These are phyloP conservation scores for California macrophylla DNA, from an alignment of 441 rosid genomes.

Conservation along the genomic window DNA sequence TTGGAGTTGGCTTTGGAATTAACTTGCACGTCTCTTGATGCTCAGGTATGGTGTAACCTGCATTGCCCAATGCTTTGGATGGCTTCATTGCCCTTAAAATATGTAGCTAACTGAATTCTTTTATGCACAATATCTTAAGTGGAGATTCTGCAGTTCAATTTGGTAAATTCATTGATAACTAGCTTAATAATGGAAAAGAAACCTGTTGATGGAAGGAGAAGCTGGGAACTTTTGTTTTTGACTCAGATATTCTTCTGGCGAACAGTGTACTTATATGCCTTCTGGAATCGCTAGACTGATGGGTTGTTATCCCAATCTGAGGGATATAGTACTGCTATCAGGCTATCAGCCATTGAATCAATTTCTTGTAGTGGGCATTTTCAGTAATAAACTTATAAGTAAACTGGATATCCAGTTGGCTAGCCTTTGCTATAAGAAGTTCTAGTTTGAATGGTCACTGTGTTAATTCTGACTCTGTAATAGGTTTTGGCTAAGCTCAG, in stretches of 20 bases:
- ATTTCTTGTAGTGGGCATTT: too few species aligned
- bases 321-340: too few species aligned
- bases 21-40: slow-evolving; percentile 78
- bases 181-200: slow-evolving; percentile 3
- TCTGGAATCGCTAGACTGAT: not conserved
- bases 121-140: not conserved
- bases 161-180: not conserved
- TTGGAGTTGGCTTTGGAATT: slow-evolving; percentile 87
- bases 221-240: not conserved
- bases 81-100: not conserved
- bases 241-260: not conserved
- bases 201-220: not conserved
- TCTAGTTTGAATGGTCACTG: too few species aligned
- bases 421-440: too few species aligned
- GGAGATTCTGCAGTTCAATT: slow-evolving; percentile 1
- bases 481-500: too few species aligned
- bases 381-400: too few species aligned
- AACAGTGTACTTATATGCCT: slow-evolving; percentile 1
- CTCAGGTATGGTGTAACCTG: slow-evolving; percentile 49
- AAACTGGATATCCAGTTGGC: too few species aligned
- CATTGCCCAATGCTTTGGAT: not conserved
- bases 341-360: not conserved
- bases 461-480: too few species aligned
- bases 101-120: not conserved
- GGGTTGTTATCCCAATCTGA: not conserved